Base-by-base conservation (phyloP, 2,329 filamentous ascomycete genomes). In the Sporothrix brasiliensis region DNA sequence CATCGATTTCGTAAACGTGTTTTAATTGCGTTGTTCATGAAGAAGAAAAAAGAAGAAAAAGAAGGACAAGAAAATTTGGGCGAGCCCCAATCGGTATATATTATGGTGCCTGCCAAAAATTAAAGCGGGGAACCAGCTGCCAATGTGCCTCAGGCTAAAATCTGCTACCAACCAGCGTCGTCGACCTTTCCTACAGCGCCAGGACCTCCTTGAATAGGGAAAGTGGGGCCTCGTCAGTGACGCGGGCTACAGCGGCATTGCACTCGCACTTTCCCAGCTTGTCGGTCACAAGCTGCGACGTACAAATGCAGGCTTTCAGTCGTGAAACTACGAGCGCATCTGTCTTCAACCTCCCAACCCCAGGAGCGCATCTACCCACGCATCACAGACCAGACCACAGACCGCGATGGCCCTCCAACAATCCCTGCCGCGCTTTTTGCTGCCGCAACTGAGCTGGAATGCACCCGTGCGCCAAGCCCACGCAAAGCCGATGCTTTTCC, bases 381-480 rank as follows among this genome's bases (percentile, higher is more conserved):
- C 75, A 52, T 19, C 34, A 5, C 41, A 13, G 41, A 6, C n/a
- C n/a, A n/a, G n/a, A n/a, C 0, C 34, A 9, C 34, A 34, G 14
- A 44, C 41, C 41, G 24, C 52, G 10, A 71, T 71, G 70, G 76
- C 80, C 11, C 76, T 78, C 1, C 82, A 83, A 70, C 77, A 81
- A 50, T 65, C 81, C 47, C 76, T 87, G 11, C 86, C 86, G 21
- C 80, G 82, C 41, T 88, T 87, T 72, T 79, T 88, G 14, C 83
- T 87, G 19, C 86, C 86, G 3, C 82, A 83, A 27, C 79, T 88
- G 24, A 88, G 86, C 79, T 88, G 86, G 86, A 79, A 76, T 61
- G 77, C 77, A 30, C 76, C 52, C 70, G 76, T 70, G 73, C 50
- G 66, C 27, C 61, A 24, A 34, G 53, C 47, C 34, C 52, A 47